phyloP scores from a whole-genome alignment of 139 green algal genomes.

The Haematococcus lacustris region DNA sequence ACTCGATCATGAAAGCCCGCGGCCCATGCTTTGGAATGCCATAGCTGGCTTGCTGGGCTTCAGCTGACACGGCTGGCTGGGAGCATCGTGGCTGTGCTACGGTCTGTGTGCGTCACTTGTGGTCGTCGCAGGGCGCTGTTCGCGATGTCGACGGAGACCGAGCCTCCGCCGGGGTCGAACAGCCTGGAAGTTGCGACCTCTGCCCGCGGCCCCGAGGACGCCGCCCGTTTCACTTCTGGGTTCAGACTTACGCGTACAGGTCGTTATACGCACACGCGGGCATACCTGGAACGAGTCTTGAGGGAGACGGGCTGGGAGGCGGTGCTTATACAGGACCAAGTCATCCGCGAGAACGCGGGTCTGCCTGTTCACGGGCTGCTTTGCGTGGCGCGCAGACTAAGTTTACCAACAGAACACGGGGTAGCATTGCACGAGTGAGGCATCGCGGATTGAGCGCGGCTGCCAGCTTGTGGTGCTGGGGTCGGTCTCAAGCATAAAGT shows the following conservation, averaged over 20 bases:
- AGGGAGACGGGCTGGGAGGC: not conserved
- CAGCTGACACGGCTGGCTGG: not conserved
- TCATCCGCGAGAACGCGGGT: constrained; percentile 8
- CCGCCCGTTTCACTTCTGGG: not conserved
- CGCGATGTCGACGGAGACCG: constrained; percentile 31
- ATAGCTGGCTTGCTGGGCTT: not conserved
- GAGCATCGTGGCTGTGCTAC: not conserved
- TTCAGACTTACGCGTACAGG: not conserved
- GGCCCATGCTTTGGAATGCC: not conserved
- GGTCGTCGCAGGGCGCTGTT: constrained; percentile 16
- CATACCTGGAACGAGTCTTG: not conserved
- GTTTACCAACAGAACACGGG: too few species aligned
- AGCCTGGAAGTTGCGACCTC: not conserved
- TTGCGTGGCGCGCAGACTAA: too few species aligned
- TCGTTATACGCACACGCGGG: not conserved
- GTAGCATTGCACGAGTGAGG: too few species aligned
- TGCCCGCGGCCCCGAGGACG: not conserved
- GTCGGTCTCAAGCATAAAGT: too few species aligned
- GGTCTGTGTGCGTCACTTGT: not conserved
- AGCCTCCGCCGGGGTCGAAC: not conserved
- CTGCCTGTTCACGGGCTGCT: too few species aligned
- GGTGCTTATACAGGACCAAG: not conserved
- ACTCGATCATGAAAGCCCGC: too few species aligned
- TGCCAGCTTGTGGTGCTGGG: too few species aligned
- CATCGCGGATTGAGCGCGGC: too few species aligned